These are phyloP conservation scores for Heliamphora pulchella DNA, from an alignment of 179 eudicot genomes.

Conservation along the genomic window DNA sequence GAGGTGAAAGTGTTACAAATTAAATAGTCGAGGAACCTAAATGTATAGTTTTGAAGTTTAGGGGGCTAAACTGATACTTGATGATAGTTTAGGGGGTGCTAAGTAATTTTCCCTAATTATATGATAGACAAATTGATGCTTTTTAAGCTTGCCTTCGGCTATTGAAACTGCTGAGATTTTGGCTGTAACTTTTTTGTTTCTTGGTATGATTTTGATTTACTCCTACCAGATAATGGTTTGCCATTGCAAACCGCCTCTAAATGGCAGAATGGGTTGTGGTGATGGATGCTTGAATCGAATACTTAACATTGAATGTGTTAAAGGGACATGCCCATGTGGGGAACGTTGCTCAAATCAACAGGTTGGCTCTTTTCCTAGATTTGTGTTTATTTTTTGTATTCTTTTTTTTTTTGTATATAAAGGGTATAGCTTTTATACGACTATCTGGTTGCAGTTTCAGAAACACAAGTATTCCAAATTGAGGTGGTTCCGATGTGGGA, in stretches of 20 bases:
- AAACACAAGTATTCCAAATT: constrained; percentile 68
- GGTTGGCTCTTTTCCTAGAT: constrained; percentile 30
- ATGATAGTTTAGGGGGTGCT: too few relatives aligned
- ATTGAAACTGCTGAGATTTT: background rate
- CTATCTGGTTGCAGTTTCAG: constrained; percentile 67
- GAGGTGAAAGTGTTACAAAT: too few relatives aligned
- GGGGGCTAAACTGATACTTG: too few relatives aligned
- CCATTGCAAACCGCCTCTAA: constrained; percentile 72
- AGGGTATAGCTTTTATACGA: background rate
- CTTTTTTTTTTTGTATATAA: background rate
- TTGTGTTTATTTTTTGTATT: background rate
- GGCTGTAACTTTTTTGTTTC: background rate
- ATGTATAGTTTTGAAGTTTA: too few relatives aligned
- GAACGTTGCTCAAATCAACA: constrained; percentile 90
- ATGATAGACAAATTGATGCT: background rate
- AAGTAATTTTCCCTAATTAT: too few relatives aligned
- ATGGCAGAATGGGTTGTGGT: constrained; percentile 81
- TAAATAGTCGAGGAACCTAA: too few relatives aligned
- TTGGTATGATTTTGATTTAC: constrained; percentile 13
- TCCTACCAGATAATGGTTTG: constrained; percentile 83
- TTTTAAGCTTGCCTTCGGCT: background rate
- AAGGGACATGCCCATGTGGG: constrained; percentile 94
- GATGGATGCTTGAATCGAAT: constrained; percentile 89
- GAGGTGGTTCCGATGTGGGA: constrained; percentile 71
- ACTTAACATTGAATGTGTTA: constrained; percentile 92